Evolutionary conservation across 371 early-diverging fungal genomes (phyloP).

Genomic region (Mucor ambiguus): DNA sequence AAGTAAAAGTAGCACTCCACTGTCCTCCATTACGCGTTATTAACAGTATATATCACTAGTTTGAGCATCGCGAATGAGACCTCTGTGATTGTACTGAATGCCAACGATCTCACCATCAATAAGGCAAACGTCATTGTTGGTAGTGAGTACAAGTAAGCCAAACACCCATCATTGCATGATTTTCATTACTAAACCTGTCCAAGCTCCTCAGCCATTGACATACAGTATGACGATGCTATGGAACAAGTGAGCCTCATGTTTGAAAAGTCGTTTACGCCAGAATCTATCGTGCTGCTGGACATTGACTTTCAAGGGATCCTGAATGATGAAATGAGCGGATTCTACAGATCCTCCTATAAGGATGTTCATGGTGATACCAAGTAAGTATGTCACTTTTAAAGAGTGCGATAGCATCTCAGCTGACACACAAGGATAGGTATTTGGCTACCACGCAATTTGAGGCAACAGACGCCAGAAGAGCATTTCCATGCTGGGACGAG

Average conservation of each 20-base stretch:
- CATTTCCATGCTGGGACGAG: slow-evolving; percentile 94
- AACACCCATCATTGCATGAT: slow-evolving; percentile 15
- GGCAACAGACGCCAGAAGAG: slow-evolving; percentile 89
- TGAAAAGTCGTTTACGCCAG: slow-evolving; percentile 48
- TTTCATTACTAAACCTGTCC: neutral
- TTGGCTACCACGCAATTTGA: slow-evolving; percentile 93
- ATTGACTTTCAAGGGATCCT: slow-evolving; percentile 71
- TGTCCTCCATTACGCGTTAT: neutral
- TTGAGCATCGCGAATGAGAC: slow-evolving; percentile 58
- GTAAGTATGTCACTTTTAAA: slow-evolving; percentile 11
- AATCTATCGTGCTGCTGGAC: slow-evolving; percentile 49
- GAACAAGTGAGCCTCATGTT: slow-evolving; percentile 69
- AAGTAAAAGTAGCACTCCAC: slow-evolving; percentile 17
- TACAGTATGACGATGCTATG: slow-evolving; percentile 54
- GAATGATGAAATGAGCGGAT: slow-evolving; percentile 86
- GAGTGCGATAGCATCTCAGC: no score
- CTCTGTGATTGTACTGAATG: slow-evolving; percentile 59
- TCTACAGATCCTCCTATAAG: slow-evolving; percentile 79
- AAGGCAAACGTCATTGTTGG: slow-evolving; percentile 26
- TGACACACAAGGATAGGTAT: slow-evolving; percentile 29
- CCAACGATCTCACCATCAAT: slow-evolving; percentile 51
- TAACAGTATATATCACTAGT: slow-evolving; percentile 12
- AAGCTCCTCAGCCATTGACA: slow-evolving; percentile 20
- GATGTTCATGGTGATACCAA: slow-evolving; percentile 64
- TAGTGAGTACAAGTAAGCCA: slow-evolving; percentile 22